phyloP scores from a whole-genome alignment of 202 grass and related monocot species.

The Setaria italica region DNA sequence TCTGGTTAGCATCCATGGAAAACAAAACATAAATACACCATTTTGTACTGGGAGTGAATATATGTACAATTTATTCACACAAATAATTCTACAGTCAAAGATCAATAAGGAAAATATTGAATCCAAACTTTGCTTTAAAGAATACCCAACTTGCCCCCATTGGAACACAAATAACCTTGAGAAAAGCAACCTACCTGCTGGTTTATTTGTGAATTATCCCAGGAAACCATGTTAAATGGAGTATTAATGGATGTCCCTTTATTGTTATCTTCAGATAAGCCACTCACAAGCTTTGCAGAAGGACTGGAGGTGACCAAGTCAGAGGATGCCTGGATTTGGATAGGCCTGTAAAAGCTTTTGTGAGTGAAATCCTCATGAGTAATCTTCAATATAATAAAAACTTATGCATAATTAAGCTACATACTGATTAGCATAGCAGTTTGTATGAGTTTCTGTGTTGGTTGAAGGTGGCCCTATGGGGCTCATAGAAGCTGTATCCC shows the following conservation, averaged over 20 bases:
- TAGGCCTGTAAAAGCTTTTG: slow-evolving; percentile 61
- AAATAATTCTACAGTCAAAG: slow-evolving; percentile 10
- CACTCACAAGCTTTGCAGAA: slow-evolving; percentile 44
- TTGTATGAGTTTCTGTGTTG: slow-evolving; percentile 61
- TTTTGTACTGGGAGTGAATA: neutral
- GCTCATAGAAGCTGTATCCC: slow-evolving; percentile 54
- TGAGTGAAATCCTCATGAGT: slow-evolving; percentile 28
- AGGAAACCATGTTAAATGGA: slow-evolving; percentile 66
- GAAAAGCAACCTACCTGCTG: slow-evolving; percentile 72
- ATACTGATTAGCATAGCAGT: slow-evolving; percentile 68
- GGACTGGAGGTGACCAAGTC: slow-evolving; percentile 43
- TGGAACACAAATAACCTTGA: slow-evolving; percentile 35
- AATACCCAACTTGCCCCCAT: neutral
- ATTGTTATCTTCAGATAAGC: slow-evolving; percentile 61
- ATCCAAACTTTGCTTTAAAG: slow-evolving; percentile 10
- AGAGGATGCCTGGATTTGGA: slow-evolving; percentile 42
- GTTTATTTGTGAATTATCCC: slow-evolving; percentile 75
- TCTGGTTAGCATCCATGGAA: slow-evolving; percentile 28
- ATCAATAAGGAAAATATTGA: slow-evolving; percentile 1
- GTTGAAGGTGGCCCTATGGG: slow-evolving; percentile 63
- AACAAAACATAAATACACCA: slow-evolving; percentile 11
- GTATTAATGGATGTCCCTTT: slow-evolving; percentile 51
- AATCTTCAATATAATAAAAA: slow-evolving; percentile 33
- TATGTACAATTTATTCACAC: slow-evolving; percentile 2
- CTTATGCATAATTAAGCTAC: slow-evolving; percentile 43